Evolutionary conservation across 2,329 filamentous ascomycete species (phyloP), one percentile per base, ranked within the genome.

Genomic region (Fusarium udum): DNA sequence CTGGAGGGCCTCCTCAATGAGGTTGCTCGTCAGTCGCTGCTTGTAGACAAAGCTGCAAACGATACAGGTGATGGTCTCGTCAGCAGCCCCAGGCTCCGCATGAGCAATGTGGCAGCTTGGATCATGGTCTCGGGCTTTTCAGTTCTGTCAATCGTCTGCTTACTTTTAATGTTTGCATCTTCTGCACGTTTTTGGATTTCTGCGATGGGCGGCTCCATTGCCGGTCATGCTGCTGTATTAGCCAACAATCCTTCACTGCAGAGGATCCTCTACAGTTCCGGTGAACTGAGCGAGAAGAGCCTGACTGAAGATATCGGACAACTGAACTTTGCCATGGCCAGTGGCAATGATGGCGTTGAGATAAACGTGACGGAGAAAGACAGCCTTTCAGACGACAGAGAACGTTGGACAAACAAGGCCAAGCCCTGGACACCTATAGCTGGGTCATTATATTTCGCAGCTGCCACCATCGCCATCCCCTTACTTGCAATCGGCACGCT

Each of bases 321-420:
- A 0, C 0, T 15, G 0, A 15, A 46, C 6, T 46, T 46, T 18
- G 0, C 24, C 13, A 28, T 46, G 43, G 11, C 12, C 0, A 15
- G 2, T 8, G 13, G 18, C 24, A 28, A 1, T 11, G 6, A 8
- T 10, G 18, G 10, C 0, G 18, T 46, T 22, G 4, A 1, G 18
- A 7, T 46, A 20, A 0, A 1, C 4, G 1, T 4, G 1, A 28
- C 12, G 0, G 43, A 0, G 12, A 22, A 46, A 0, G 1, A 28
- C 0, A 46, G 24, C 20, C 24, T 1, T 28, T 22, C 43, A 0
- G 8, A 22, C 0, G 24, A 14, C 12, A 8, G 8, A 22, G 24
- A 46, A 11, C 24, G 18, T 46, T 12, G 0, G 18, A 3, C 12
- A 4, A 7, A 0, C 43, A 28, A 28, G 8, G 5, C 24, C 24